These are phyloP conservation scores for Eustoma russellianum DNA, from an alignment of 257 asterid genomes.

Conservation along the genomic window DNA sequence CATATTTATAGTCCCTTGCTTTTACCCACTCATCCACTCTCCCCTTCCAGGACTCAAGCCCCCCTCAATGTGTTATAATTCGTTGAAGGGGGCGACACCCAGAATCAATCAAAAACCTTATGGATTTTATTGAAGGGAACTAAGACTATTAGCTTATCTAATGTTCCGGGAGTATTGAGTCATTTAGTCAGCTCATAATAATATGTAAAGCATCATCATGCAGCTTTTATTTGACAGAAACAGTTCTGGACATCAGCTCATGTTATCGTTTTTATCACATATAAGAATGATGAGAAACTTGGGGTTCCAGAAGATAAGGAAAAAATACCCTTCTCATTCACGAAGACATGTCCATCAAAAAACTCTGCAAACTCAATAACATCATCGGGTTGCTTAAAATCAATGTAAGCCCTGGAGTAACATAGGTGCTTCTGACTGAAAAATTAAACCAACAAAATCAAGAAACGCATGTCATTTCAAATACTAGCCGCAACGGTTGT, in stretches of 20 bases:
- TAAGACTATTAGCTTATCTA: too few relatives aligned
- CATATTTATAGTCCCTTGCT: too few relatives aligned
- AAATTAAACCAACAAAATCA: constrained; percentile 13
- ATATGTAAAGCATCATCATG: neutral
- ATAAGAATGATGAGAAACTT: neutral
- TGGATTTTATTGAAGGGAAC: too few relatives aligned
- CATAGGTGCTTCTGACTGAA: constrained; percentile 71
- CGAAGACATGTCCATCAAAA: constrained; percentile 87
- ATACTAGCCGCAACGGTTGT: neutral
- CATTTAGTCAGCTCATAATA: constrained; percentile 1
- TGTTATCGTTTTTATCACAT: neutral
- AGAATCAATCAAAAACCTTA: too few relatives aligned
- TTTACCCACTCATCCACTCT: too few relatives aligned
- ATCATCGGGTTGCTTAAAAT: constrained; percentile 69
- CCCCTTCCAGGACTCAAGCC: too few relatives aligned
- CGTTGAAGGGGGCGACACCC: too few relatives aligned
- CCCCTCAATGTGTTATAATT: too few relatives aligned
- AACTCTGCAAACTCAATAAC: constrained; percentile 90
- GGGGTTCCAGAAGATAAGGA: constrained; percentile 7
- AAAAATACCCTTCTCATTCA: constrained; percentile 81
- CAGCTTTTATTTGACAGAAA: neutral
- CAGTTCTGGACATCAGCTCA: neutral
- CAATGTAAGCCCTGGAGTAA: constrained; percentile 71
- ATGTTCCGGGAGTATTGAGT: neutral
- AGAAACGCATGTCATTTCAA: neutral